Percentiles rank a stretch among this genome's conserved stretches.
phyloP scores from a whole-genome alignment of 768 basidiomycete species.

The Boletus barrowsii region DNA sequence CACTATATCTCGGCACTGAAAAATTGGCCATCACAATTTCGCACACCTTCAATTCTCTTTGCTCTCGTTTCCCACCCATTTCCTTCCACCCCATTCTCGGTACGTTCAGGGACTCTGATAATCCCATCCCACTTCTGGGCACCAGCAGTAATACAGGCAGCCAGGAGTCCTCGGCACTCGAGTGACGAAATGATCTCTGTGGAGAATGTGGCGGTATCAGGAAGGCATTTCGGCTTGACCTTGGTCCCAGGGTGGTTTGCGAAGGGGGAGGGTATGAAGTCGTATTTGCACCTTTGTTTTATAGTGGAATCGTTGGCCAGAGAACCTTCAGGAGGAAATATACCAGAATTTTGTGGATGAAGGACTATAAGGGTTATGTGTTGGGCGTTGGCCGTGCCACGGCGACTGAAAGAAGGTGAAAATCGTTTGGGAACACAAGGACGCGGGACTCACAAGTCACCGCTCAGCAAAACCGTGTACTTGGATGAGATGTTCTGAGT shows the following conservation, averaged over 20 bases:
- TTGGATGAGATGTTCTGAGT: constrained; percentile 43
- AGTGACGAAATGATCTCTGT: constrained; percentile 42
- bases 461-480: constrained; percentile 49
- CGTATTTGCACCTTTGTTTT: constrained; percentile 5
- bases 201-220: constrained; percentile 28
- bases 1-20: constrained; percentile 35
- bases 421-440: background rate
- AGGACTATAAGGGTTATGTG: constrained; percentile 14
- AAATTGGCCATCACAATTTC: constrained; percentile 35
- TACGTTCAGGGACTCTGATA: constrained; percentile 42
- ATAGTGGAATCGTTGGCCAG: constrained; percentile 16
- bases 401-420: constrained; percentile 39
- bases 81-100: constrained; percentile 4
- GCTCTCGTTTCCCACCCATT: constrained; percentile 29
- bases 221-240: constrained; percentile 1
- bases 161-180: constrained; percentile 43
- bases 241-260: constrained; percentile 9
- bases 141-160: constrained; percentile 32
- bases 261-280: constrained; percentile 17
- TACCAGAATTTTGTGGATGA: constrained; percentile 11
- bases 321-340: constrained; percentile 16
- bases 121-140: constrained; percentile 50
- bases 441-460: constrained; percentile 54
- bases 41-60: constrained; percentile 25
- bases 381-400: constrained; percentile 30